Evolutionary conservation across 202 grass and related monocot genomes (phyloP), one percentile per base, ranked within the genome.

Genomic region (Panicum hallii): DNA sequence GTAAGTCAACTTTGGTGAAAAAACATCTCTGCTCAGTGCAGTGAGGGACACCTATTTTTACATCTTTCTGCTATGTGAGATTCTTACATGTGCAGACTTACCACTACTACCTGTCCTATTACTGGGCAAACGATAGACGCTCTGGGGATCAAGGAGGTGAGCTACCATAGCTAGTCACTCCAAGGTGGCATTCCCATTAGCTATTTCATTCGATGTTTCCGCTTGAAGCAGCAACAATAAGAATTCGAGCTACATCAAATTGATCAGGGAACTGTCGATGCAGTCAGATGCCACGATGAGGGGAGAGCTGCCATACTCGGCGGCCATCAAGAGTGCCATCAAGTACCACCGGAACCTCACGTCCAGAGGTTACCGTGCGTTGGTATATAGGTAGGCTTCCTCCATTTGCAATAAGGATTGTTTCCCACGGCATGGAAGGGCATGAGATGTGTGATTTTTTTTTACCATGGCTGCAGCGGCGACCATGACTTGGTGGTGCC

Each of bases 261-360:
- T 20, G 10, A 4, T 26, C 46, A 80, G 78, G 88, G 88, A 13
- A 88, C 61, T 9, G 70, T 81, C 5, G 23, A 55, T 0, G 81
- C 88, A 88, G 40, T 62, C 2, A 82, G 88, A n/a, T 90, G 88
- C 78, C 52, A 30, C 10, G 22, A 40, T 0, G 11, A 16, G 26
- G 26, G 26, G 26, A 9, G 34, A 72, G 5, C 0, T 82, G 3
- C 78, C 72, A 0, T 93, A 80, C 34, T 3, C 16, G 16, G 5
- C 0, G 0, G 86, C 81, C n/a, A 0, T 91, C 32, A 4, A 1
- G 17, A 88, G 88, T 62, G 77, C 13, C 28, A n/a, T 90, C 41
- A 41, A 72, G 20, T 88, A 88, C 78, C 91, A 91, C 54, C 26
- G 56, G 0, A 91, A 82, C 11, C 12, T 93, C 5, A 88, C 85